Conservation (phyloP, 2,329 filamentous ascomycete genomes). For the Penicillium sp. region DNA sequence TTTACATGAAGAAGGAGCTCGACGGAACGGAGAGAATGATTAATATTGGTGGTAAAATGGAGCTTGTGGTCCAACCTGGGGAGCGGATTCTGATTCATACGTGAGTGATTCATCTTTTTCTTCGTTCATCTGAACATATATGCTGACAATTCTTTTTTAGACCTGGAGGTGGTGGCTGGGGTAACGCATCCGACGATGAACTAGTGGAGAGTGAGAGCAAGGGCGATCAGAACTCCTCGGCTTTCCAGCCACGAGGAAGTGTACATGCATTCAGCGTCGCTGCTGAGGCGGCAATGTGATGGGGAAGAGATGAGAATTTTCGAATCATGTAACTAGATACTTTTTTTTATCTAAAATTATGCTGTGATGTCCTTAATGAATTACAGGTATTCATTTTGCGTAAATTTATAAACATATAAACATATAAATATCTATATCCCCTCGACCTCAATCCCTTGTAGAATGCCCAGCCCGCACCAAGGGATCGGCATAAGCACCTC, state of each 20-base stretch:
- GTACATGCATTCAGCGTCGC: conserved; percentile 10
- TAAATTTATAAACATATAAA: background rate
- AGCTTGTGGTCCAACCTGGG: conserved; percentile 25
- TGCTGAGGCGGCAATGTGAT: conserved; percentile 8
- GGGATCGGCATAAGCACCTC: background rate
- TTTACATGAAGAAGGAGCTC: conserved; percentile 61
- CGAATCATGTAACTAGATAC: background rate
- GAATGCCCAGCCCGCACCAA: background rate
- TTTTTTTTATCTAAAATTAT: background rate
- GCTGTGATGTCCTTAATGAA: background rate
- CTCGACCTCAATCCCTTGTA: background rate
- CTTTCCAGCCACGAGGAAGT: conserved; percentile 12
- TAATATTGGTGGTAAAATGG: conserved; percentile 26
- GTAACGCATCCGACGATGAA: conserved; percentile 1
- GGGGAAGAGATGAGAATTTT: background rate
- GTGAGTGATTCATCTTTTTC: conserved; percentile 1
- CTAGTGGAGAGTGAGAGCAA: background rate
- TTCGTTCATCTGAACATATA: background rate
- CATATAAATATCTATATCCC: background rate
- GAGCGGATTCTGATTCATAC: conserved; percentile 35
- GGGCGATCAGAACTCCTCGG: background rate
- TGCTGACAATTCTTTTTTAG: conserved; percentile 4
- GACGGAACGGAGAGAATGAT: conserved; percentile 19
- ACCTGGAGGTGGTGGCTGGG: conserved; percentile 19
- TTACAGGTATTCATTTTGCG: background rate